Conservation (phyloP, 495 filamentous ascomycete genomes). For the Aspergillus nidulans region DNA sequence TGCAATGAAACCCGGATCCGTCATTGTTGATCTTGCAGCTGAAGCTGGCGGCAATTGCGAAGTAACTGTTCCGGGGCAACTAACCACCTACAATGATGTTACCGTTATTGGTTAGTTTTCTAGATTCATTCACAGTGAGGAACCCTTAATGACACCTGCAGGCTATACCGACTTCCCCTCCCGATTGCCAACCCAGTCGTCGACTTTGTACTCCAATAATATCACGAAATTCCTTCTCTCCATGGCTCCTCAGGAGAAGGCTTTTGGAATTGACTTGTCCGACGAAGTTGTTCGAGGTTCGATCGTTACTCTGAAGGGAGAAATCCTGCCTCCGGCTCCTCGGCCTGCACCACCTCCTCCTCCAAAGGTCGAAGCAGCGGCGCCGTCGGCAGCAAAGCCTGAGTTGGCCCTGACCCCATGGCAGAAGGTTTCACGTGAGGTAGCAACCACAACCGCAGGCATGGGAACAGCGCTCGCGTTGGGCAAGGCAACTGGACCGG, state of each 20-base stretch:
- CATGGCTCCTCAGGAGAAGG: conserved; percentile 67
- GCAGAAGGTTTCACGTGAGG: conserved; percentile 69
- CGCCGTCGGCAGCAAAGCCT: conserved; percentile 48
- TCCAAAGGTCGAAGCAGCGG: conserved; percentile 46
- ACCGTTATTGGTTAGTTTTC: conserved; percentile 63
- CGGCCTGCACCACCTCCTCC: conserved; percentile 65
- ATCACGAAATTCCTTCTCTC: conserved; percentile 78
- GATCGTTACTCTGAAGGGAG: conserved; percentile 69
- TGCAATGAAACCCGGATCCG: conserved; percentile 76
- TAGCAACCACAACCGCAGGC: conserved; percentile 61
- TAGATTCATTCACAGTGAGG: not conserved
- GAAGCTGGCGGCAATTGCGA: conserved; percentile 81
- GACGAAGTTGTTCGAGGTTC: conserved; percentile 78
- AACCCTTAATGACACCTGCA: conserved; percentile 20
- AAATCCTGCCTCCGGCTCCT: conserved; percentile 67
- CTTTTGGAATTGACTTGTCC: conserved; percentile 67
- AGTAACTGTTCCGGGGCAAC: conserved; percentile 62
- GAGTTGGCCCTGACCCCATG: conserved; percentile 66
- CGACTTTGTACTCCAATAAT: conserved; percentile 81
- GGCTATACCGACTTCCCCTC: conserved; percentile 81
- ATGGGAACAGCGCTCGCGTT: conserved; percentile 69
- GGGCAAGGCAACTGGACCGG: conserved; percentile 68
- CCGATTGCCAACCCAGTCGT: conserved; percentile 73
- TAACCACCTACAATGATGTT: conserved; percentile 65
- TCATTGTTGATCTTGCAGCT: conserved; percentile 76